Percentiles rank a stretch among this genome's conserved stretches.
Conservation (phyloP, 1,139 yeast genomes). For the Blastobotrys proliferans region DNA sequence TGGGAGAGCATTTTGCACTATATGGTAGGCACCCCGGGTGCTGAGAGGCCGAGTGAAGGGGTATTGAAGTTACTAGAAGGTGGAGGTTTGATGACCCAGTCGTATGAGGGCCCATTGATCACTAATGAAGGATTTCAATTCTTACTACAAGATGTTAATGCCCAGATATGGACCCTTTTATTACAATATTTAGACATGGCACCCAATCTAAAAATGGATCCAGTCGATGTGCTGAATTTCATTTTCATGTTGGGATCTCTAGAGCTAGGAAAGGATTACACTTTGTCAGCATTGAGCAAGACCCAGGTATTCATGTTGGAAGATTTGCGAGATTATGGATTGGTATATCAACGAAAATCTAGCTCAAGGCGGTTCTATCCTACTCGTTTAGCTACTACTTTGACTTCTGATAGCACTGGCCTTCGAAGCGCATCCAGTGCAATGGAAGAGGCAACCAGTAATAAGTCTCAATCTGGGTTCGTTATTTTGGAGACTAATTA, state of each 20-base stretch:
- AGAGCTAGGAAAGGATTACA: conserved; percentile 84
- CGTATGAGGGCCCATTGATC: conserved; percentile 52
- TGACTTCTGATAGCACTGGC: conserved; percentile 68
- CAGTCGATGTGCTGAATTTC: conserved; percentile 91
- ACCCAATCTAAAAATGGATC: conserved; percentile 84
- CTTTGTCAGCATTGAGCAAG: conserved; percentile 63
- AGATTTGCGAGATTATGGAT: conserved; percentile 87
- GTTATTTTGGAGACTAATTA: conserved; percentile 90
- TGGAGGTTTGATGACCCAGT: conserved; percentile 79
- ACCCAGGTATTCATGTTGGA: conserved; percentile 86
- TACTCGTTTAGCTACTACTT: conserved; percentile 82
- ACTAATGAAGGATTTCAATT: conserved; percentile 94
- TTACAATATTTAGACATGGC: conserved; percentile 84
- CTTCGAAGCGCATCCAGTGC: conserved; percentile 28
- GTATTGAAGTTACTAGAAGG: conserved; percentile 43
- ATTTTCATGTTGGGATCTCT: conserved; percentile 90
- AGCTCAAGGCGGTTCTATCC: conserved; percentile 74
- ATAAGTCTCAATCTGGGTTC: conserved; percentile 46
- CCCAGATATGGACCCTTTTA: conserved; percentile 91
- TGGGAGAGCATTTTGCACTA: conserved; percentile 97
- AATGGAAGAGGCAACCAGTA: conserved; percentile 30
- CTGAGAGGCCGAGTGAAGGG: conserved; percentile 49
- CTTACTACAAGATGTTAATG: conserved; percentile 82
- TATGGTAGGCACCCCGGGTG: conserved; percentile 70
- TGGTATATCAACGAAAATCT: conserved; percentile 72